Conservation (phyloP, 495 filamentous ascomycete genomes). For the Lindgomyces ingoldianus region DNA sequence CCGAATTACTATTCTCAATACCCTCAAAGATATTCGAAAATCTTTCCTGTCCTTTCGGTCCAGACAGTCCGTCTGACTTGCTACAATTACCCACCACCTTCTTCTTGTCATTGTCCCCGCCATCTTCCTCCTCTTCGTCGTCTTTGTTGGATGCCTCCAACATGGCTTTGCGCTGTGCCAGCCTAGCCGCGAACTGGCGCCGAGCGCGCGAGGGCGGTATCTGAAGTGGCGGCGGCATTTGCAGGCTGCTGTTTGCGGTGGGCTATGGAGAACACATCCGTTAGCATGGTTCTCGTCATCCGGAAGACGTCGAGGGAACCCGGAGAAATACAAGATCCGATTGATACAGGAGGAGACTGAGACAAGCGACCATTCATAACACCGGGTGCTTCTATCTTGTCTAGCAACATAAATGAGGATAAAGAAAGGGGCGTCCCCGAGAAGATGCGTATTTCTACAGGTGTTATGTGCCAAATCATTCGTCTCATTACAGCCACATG, state of each 20-base stretch:
- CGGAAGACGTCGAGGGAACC: not conserved
- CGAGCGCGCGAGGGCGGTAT: slow-evolving; percentile 84
- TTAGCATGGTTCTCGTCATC: not conserved
- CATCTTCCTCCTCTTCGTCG: slow-evolving; percentile 22
- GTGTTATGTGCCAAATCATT: not conserved
- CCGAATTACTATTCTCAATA: slow-evolving; percentile 27
- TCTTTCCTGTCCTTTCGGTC: slow-evolving; percentile 17
- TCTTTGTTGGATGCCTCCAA: slow-evolving; percentile 15
- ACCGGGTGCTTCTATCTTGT: not conserved
- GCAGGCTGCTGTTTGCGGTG: slow-evolving; percentile 51
- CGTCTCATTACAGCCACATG: slow-evolving; percentile 1
- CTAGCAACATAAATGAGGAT: not conserved
- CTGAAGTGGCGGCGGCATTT: slow-evolving; percentile 67
- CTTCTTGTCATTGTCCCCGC: slow-evolving; percentile 1
- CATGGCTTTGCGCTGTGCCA: slow-evolving; percentile 63
- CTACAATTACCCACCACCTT: not conserved
- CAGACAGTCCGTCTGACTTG: slow-evolving; percentile 5
- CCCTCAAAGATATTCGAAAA: slow-evolving; percentile 29
- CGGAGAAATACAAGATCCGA: not conserved
- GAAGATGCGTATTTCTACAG: not conserved
- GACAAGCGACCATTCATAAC: not conserved
- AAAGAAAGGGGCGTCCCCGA: not conserved
- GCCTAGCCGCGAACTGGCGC: slow-evolving; percentile 76
- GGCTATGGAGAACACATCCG: slow-evolving; percentile 19
- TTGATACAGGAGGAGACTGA: not conserved